These are phyloP conservation scores for Blastomyces gilchristii DNA, from an alignment of 2,329 filamentous ascomycete species.

Conservation along the genomic window DNA sequence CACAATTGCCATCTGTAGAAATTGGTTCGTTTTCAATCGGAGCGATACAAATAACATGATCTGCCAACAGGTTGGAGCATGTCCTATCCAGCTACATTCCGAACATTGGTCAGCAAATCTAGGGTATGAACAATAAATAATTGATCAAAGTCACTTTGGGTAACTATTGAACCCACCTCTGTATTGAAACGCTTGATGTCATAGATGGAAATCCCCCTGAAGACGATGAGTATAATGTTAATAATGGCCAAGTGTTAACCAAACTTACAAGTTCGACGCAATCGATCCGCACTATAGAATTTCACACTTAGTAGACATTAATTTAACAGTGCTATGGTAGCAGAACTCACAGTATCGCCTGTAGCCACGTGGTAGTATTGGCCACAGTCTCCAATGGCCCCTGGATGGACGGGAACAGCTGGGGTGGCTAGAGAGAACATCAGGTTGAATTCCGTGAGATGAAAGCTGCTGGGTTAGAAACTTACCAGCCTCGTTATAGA, in stretches of 20 bases:
- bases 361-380: conserved; percentile 13
- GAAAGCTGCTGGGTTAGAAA: background rate
- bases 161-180: conserved; percentile 4
- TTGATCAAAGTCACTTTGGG: background rate
- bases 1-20: conserved; percentile 11
- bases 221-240: conserved; percentile 6
- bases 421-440: conserved; percentile 9
- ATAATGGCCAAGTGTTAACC: background rate
- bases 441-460: background rate
- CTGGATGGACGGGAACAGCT: conserved; percentile 12
- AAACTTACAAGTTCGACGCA: conserved; percentile 12
- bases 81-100: conserved; percentile 10
- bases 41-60: conserved; percentile 15
- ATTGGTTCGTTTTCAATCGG: conserved; percentile 9
- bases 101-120: background rate
- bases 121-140: background rate
- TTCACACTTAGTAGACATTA: conserved; percentile 4
- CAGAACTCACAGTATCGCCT: conserved; percentile 15
- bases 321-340: background rate
- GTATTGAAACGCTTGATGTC: conserved; percentile 11
- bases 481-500: conserved; percentile 11
- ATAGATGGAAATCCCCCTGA: conserved; percentile 8
- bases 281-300: conserved; percentile 14
- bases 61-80: conserved; percentile 15
- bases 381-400: conserved; percentile 12